These are phyloP conservation scores for Fraxinus americana DNA, from an alignment of 257 asterid genomes.

Conservation along the genomic window DNA sequence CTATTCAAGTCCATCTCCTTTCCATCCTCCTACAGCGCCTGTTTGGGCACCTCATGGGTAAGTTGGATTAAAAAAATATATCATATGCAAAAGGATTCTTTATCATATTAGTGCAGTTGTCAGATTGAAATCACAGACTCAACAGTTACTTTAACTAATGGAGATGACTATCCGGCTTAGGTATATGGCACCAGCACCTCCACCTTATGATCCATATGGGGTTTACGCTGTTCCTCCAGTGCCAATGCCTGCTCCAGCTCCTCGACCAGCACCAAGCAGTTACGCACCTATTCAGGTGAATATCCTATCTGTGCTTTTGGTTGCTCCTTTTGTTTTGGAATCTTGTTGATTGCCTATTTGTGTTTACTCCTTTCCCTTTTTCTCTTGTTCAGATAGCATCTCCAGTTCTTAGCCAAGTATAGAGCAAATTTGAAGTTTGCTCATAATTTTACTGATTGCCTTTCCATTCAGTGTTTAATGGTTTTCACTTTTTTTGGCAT, in stretches of 20 bases:
- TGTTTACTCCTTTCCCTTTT: background rate
- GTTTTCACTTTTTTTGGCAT: too few relatives aligned
- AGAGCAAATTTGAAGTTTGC: background rate
- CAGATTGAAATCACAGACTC: background rate
- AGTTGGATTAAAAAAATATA: background rate
- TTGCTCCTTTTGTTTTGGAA: conserved; percentile 6
- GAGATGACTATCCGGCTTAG: conserved; percentile 41
- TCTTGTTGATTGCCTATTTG: background rate
- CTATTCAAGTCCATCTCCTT: conserved; percentile 91
- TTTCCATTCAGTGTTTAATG: background rate
- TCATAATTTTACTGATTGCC: background rate
- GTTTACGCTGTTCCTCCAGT: conserved; percentile 84
- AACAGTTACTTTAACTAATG: conserved; percentile 15
- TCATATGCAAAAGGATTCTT: background rate
- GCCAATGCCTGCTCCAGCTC: conserved; percentile 85
- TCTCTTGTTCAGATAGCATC: background rate
- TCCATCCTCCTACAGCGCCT: conserved; percentile 91
- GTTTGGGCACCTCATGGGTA: conserved; percentile 98
- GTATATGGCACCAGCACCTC: conserved; percentile 91
- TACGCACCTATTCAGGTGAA: conserved; percentile 91
- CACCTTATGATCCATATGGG: conserved; percentile 88
- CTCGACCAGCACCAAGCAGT: conserved; percentile 89
- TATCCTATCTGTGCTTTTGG: background rate
- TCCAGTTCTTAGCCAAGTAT: background rate
- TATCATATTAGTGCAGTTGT: background rate